These are phyloP conservation scores for Xylaria grammica DNA, from an alignment of 495 filamentous ascomycete genomes.

Conservation along the genomic window DNA sequence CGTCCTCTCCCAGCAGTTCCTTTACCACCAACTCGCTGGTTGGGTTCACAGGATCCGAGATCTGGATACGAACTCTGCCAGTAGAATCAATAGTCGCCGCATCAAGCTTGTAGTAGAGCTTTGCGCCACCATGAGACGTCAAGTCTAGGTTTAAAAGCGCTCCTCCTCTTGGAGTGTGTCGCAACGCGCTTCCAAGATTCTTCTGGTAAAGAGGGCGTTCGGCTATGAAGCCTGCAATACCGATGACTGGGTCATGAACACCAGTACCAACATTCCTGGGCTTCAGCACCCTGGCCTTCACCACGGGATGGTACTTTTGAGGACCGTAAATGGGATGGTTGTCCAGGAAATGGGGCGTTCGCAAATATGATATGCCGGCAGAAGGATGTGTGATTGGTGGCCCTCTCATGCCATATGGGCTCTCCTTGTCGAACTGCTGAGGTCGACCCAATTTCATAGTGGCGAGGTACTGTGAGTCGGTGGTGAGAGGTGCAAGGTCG, in stretches of 20 bases:
- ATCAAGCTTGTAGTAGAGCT: conserved; percentile 65
- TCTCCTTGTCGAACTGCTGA: conserved; percentile 26
- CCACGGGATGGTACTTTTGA: conserved; percentile 63
- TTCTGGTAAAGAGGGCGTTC: conserved; percentile 15
- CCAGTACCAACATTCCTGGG: conserved; percentile 32
- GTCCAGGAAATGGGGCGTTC: conserved; percentile 68
- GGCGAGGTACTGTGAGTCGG: not conserved
- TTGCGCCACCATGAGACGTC: conserved; percentile 67
- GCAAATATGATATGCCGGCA: conserved; percentile 83
- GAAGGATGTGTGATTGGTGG: conserved; percentile 90
- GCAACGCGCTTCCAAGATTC: not conserved
- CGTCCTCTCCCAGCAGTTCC: conserved; percentile 46
- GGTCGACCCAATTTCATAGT: conserved; percentile 29
- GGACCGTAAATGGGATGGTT: conserved; percentile 89
- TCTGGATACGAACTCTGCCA: conserved; percentile 61
- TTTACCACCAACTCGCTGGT: conserved; percentile 58
- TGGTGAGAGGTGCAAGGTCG: conserved; percentile 52
- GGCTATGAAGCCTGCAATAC: conserved; percentile 57
- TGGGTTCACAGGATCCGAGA: conserved; percentile 47
- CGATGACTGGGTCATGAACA: conserved; percentile 39
- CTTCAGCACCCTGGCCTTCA: conserved; percentile 71
- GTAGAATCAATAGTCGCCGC: conserved; percentile 62
- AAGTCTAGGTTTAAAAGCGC: conserved; percentile 53
- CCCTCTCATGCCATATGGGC: conserved; percentile 63
- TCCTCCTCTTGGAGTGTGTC: not conserved